These are phyloP conservation scores for Euptelea pleiosperma DNA, from an alignment of 164 flowering plant genomes.

Conservation along the genomic window DNA sequence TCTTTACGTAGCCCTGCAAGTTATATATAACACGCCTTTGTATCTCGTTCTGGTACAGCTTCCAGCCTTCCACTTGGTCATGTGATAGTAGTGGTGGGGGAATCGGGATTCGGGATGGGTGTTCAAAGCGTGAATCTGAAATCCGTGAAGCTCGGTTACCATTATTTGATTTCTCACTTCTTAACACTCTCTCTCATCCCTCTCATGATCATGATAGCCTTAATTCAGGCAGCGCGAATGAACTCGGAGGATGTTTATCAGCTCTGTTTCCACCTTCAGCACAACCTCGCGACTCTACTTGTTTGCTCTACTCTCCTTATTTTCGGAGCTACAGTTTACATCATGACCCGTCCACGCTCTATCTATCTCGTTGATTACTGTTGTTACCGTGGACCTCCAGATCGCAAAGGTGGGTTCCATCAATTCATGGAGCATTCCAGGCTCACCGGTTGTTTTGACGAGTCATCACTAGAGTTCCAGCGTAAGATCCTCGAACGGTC, in stretches of 20 bases:
- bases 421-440: conserved; percentile 15
- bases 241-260: neutral
- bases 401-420: no score
- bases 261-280: neutral
- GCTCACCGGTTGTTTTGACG: conserved; percentile 14
- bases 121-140: no score
- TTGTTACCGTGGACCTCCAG: neutral
- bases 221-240: neutral
- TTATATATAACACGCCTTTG: no score
- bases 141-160: conserved; percentile 4
- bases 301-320: neutral
- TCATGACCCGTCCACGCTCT: neutral
- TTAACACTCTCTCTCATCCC: neutral
- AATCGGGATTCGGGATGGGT: no score
- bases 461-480: conserved; percentile 16
- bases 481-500: conserved; percentile 24
- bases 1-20: no score
- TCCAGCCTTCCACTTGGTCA: no score
- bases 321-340: neutral
- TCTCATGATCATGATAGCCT: neutral
- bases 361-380: neutral
- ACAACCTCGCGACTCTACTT: neutral
- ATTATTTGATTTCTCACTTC: neutral
- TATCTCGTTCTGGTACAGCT: no score
- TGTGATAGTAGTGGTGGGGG: no score